Conservation (phyloP, 2,329 filamentous ascomycete species). For the Botrytis tulipae region DNA sequence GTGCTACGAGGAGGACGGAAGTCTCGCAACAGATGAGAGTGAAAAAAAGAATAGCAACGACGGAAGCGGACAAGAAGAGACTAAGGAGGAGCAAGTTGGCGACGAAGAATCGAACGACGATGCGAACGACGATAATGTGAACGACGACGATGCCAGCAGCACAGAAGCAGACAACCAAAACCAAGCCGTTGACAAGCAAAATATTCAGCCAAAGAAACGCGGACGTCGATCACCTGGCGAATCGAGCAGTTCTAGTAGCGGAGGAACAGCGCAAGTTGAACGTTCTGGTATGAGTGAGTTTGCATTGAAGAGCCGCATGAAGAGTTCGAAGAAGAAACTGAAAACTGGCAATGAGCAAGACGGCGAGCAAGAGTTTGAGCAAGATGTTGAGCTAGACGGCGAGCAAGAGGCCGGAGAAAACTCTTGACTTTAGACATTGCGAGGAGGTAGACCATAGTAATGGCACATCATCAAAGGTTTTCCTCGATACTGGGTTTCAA, state of each 20-base stretch:
- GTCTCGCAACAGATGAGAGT: background rate
- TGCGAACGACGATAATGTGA: no score
- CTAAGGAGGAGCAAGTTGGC: background rate
- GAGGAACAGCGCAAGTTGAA: background rate
- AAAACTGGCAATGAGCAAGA: background rate
- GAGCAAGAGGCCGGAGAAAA: background rate
- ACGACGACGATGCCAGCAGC: background rate
- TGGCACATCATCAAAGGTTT: background rate
- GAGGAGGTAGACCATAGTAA: background rate
- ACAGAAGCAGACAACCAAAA: background rate
- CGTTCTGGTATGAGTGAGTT: background rate
- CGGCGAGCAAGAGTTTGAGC: background rate
- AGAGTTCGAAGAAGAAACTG: background rate
- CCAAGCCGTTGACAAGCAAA: background rate
- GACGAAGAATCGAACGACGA: background rate
- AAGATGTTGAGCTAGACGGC: background rate
- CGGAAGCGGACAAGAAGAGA: background rate
- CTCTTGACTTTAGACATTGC: background rate
- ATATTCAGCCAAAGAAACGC: background rate
- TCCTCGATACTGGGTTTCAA: background rate
- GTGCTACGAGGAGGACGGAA: background rate
- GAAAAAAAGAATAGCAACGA: no score
- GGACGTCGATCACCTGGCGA: background rate
- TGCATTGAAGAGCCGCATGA: background rate
- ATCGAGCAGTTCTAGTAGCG: background rate